Conservation (phyloP, 441 rosid species). For the Populus hybrid region DNA sequence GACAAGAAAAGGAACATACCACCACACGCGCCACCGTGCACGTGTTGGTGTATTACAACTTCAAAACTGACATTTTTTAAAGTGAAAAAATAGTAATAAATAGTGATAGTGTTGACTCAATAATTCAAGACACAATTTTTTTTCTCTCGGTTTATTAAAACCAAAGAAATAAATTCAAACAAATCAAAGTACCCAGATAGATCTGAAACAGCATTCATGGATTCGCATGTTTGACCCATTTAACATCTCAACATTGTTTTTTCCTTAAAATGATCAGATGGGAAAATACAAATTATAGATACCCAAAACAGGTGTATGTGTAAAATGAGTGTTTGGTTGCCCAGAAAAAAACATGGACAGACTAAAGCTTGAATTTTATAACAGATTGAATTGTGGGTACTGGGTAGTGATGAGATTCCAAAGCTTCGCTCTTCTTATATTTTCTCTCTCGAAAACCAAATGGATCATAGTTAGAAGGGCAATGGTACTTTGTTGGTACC, state of each 20-base stretch:
- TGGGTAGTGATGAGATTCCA: background rate
- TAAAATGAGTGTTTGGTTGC: background rate
- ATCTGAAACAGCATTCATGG: background rate
- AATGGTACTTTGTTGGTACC: too few relatives aligned
- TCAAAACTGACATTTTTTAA: background rate
- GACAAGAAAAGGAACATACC: background rate
- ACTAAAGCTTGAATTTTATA: background rate
- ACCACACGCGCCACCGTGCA: background rate
- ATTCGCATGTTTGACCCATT: background rate
- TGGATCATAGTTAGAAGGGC: background rate
- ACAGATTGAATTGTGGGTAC: background rate
- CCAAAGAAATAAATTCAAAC: background rate
- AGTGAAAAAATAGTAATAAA: background rate
- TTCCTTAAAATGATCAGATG: background rate
- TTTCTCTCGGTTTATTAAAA: background rate
- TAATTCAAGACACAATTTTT: background rate
- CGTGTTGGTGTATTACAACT: background rate
- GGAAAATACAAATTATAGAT: background rate
- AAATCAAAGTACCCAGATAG: background rate
- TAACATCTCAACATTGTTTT: background rate
- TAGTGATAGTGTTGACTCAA: background rate
- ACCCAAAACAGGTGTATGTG: background rate
- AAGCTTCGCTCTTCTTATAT: background rate
- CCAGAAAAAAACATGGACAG: background rate
- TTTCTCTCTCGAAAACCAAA: conserved; percentile 2